A percentile compares a stretch with the other conserved stretches of the same genome.
These are phyloP conservation scores for Pythium apleroticum DNA, from an alignment of 352 stramenopile genomes.

Conservation along the genomic window DNA sequence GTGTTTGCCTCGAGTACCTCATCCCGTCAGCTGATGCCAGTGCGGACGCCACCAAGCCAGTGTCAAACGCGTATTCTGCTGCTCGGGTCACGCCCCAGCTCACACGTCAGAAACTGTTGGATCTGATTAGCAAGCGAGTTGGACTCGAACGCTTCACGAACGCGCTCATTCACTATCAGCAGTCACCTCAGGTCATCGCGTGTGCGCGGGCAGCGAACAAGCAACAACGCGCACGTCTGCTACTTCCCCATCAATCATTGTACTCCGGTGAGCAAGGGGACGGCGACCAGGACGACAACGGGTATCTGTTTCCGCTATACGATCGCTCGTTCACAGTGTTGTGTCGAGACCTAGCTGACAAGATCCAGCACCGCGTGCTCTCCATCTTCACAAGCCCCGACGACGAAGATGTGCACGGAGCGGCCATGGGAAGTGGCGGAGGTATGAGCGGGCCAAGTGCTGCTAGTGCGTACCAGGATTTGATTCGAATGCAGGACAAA, in stretches of 20 bases:
- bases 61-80: not conserved
- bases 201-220: conserved; percentile 42
- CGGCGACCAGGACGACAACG: conserved; percentile 25
- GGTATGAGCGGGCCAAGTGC: conserved; percentile 23
- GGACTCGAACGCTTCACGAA: conserved; percentile 68
- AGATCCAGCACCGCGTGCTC: conserved; percentile 67
- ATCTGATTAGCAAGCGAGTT: conserved; percentile 67
- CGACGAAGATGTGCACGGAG: conserved; percentile 14
- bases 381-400: conserved; percentile 54
- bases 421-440: conserved; percentile 6
- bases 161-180: conserved; percentile 64
- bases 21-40: conserved; percentile 9
- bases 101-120: conserved; percentile 60
- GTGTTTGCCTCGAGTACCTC: conserved; percentile 58
- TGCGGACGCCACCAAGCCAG: not conserved
- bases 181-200: conserved; percentile 44
- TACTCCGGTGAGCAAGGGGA: conserved; percentile 28
- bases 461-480: conserved; percentile 65
- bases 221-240: conserved; percentile 36
- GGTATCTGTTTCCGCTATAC: conserved; percentile 69
- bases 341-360: conserved; percentile 49
- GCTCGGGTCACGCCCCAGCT: conserved; percentile 15
- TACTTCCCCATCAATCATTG: conserved; percentile 38
- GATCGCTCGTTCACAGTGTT: conserved; percentile 56
- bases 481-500: conserved; percentile 82